phyloP scores from a whole-genome alignment of 139 green algal genomes.

The Chlorella sp. region DNA sequence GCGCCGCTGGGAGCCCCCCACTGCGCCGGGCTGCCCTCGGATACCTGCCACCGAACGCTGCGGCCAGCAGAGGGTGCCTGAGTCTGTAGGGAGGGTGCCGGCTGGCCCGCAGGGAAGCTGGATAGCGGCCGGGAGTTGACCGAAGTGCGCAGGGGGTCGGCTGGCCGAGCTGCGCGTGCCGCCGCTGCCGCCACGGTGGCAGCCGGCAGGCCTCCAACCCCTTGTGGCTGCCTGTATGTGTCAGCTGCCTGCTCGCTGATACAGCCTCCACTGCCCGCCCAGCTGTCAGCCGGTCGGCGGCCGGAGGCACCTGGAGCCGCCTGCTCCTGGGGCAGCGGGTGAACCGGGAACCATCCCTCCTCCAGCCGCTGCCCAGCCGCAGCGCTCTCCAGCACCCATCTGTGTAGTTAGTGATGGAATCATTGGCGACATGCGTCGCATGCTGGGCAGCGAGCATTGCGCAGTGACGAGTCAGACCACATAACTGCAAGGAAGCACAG shows the following conservation, averaged over 20 bases:
- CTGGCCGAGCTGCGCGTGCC: background rate
- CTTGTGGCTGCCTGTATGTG: background rate
- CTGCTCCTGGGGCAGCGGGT: background rate
- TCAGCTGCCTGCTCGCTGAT: background rate
- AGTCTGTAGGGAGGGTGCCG: slow-evolving; percentile 6
- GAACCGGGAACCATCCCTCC: background rate
- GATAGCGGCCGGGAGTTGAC: slow-evolving; percentile 11
- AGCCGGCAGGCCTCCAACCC: background rate
- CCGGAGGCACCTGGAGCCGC: background rate
- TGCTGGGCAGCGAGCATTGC: too few species aligned
- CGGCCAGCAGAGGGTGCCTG: slow-evolving; percentile 6
- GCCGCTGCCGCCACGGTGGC: background rate
- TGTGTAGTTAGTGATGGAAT: too few species aligned
- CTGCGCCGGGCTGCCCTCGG: background rate
- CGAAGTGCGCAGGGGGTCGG: background rate
- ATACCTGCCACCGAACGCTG: background rate
- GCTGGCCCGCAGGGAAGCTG: background rate
- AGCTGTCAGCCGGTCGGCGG: background rate
- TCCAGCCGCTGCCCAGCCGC: background rate
- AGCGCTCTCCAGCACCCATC: slow-evolving; percentile 1
- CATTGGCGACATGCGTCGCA: too few species aligned
- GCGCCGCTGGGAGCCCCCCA: too few species aligned
- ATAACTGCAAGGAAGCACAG: too few species aligned
- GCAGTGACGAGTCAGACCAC: too few species aligned
- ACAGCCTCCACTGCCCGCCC: background rate